Evolutionary conservation across 495 filamentous ascomycete genomes (phyloP), one percentile per base, ranked within the genome.

Genomic region (Aspergillus baeticus): DNA sequence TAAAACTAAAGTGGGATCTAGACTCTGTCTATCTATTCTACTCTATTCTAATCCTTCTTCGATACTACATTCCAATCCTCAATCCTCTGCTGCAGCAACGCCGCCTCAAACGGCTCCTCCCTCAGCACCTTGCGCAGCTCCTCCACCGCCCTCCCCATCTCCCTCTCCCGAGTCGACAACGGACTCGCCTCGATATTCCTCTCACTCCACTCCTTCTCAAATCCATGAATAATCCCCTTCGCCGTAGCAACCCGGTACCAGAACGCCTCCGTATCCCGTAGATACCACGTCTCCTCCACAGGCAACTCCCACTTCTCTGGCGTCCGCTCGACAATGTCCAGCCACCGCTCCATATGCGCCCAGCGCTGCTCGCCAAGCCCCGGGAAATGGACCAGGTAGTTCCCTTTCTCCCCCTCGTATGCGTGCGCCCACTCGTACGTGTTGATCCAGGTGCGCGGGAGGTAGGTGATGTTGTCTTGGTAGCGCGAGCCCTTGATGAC

Each of bases 401-500:
- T 56, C 1, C 71, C 73, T 11, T 22, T 52, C 35, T 57, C 54
- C n/a, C 72, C 70, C 49, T 71, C 66, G 53, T 64, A 72, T 36
- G 63, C 67, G 23, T 62, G 51, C 8, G 50, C 38, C 54, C 56
- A 63, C 37, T 70, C 60, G 41, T 65, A 70, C 2, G 68, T 56
- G 54, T 78, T 77, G 58, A 68, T 76, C 75, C 75, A 78, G 5
- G 61, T 54, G 1, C 64, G 66, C 41, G 75, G 75, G 42, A 71
- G 64, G 42, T 72, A 76, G 6, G 60, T 37, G 34, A 67, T 63
- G 2, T 62, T 57, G 51, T 59, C 56, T 11, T 51, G 58, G 48
- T 67, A 74, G 2, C 21, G 42, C 3, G 58, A 57, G 22, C 64
- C 61, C 35, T 68, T 61, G 13, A 77, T 55, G 1, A 77, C 60